phyloP scores from a whole-genome alignment of 345 rosid species.

The Xanthoceras sorbifolium region DNA sequence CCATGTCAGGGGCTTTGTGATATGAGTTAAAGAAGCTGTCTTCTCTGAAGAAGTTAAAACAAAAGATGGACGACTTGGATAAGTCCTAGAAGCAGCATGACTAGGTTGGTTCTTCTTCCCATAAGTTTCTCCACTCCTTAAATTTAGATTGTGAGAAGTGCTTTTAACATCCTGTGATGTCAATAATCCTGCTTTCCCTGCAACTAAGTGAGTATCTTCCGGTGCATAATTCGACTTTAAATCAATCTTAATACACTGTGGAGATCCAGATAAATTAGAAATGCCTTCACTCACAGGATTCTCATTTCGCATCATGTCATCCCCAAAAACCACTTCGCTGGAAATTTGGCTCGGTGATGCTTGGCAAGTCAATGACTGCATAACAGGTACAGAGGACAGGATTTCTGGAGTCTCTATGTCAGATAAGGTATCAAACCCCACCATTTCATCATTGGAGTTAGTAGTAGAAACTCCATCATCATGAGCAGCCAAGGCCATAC shows the following conservation, averaged over 20 bases:
- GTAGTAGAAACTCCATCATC: conserved; percentile 38
- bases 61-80: conserved; percentile 43
- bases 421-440: conserved; percentile 39
- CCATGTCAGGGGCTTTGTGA: conserved; percentile 74
- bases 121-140: conserved; percentile 35
- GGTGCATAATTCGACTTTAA: conserved; percentile 25
- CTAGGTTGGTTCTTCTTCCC: conserved; percentile 44
- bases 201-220: conserved; percentile 31
- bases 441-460: conserved; percentile 38
- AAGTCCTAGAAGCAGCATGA: conserved; percentile 41
- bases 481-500: conserved; percentile 30
- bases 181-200: conserved; percentile 30
- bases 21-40: conserved; percentile 43
- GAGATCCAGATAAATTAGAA: conserved; percentile 33
- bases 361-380: conserved; percentile 28
- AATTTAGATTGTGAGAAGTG: conserved; percentile 26
- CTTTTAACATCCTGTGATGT: conserved; percentile 36
- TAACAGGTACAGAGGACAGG: conserved; percentile 24
- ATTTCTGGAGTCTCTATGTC: conserved; percentile 44
- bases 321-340: conserved; percentile 33
- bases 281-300: conserved; percentile 31
- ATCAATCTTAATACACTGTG: conserved; percentile 35
- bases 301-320: conserved; percentile 35
- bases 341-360: conserved; percentile 29
- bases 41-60: conserved; percentile 46